Base-by-base conservation (phyloP, 495 filamentous ascomycete species). In the Bombardia bombarda region DNA sequence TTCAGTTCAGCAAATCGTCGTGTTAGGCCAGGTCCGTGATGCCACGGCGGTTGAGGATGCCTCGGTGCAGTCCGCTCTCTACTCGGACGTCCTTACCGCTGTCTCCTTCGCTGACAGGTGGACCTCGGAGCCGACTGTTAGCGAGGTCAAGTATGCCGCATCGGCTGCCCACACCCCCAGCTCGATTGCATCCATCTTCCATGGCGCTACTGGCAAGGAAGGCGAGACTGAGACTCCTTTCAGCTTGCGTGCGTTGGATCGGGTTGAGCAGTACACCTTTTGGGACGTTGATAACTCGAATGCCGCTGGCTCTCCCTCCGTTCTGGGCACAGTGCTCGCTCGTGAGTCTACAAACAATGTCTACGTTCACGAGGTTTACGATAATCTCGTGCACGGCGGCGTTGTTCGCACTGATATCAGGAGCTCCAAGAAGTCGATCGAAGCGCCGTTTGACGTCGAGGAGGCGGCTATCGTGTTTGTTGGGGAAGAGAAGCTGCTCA, bases 331-430 rank as follows among this genome's bases (percentile, higher is more conserved):
- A 51, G 68, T 92, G 4, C 70, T 97, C 25, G 82, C 89, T 8
- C 68, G 70, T 33, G 84, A 92, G 55, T 82, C 81, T 0, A 68
- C 81, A 1, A 83, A 65, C 63, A 94, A 92, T 51, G 75, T 98
- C 45, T 82, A 82, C 46, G 70, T 83, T 40, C 83, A 78, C 54
- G 78, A 83, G 51, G 73, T 73, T 3, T 78, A 89, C 43, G 87
- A 98, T 63, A 96, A 95, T 60, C 71, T 90, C 19, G 67, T 89
- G 16, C 86, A 92, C 52, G 93, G 93, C 28, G 92, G 92, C 46
- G 73, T 80, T 16, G 61, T 90, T 17, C 81, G 90, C 47, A 82
- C 87, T 14, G 92, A 98, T 55, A 79, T 98, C 36, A 79, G 90
- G 37, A 84, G 75, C 54, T 90, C 87, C 24, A 78, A 78, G 47